Conservation (phyloP, 1,139 yeast genomes). For the Williopsis jadinii region DNA sequence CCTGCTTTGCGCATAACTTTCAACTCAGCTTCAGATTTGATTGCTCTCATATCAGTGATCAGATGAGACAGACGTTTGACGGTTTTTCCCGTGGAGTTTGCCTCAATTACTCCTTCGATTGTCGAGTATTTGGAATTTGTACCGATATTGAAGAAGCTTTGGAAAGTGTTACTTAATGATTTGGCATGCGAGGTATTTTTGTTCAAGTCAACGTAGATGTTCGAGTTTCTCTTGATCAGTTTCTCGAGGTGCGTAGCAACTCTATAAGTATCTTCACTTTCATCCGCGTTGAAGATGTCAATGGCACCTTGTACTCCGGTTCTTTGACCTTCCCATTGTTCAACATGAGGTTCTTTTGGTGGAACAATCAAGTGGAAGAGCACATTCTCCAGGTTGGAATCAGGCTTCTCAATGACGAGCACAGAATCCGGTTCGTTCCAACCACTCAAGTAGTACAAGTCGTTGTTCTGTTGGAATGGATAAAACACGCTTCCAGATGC, state of each 20-base stretch:
- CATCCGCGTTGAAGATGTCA: slow-evolving; percentile 84
- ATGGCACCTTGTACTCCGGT: slow-evolving; percentile 80
- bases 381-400: slow-evolving; percentile 43
- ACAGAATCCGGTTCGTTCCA: slow-evolving; percentile 91
- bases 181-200: slow-evolving; percentile 9
- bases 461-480: slow-evolving; percentile 88
- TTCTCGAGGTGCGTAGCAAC: slow-evolving; percentile 37
- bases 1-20: slow-evolving; percentile 77
- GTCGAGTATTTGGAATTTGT: slow-evolving; percentile 21
- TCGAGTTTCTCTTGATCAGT: slow-evolving; percentile 39
- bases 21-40: slow-evolving; percentile 74
- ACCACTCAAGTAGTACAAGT: slow-evolving; percentile 80
- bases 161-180: slow-evolving; percentile 15
- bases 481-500: slow-evolving; percentile 90
- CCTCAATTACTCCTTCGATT: slow-evolving; percentile 21
- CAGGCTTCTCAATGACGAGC: slow-evolving; percentile 61
- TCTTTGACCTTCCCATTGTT: slow-evolving; percentile 92
- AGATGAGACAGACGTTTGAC: slow-evolving; percentile 40
- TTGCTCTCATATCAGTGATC: slow-evolving; percentile 51
- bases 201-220: slow-evolving; percentile 43
- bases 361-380: slow-evolving; percentile 79
- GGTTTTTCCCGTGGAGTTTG: slow-evolving; percentile 25
- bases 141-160: slow-evolving; percentile 19
- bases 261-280: slow-evolving; percentile 44
- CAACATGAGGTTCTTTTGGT: slow-evolving; percentile 67